phyloP scores from a whole-genome alignment of 108 stramenopile genomes.

The Seminavis robusta region DNA sequence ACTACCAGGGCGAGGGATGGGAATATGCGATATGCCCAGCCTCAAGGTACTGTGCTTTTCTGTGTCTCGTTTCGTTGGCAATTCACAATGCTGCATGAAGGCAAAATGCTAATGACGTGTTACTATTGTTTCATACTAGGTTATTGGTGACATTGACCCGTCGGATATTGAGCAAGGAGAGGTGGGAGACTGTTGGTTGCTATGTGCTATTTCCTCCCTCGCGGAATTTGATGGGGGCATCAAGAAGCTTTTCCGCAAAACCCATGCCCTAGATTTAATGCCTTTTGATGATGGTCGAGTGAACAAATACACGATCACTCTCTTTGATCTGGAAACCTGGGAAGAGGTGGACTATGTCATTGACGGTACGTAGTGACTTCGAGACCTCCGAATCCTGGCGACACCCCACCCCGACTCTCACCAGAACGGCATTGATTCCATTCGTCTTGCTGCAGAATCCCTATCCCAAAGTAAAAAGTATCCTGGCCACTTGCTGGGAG shows the following conservation, averaged over 20 bases:
- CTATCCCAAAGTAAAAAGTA: not conserved
- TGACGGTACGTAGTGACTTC: slow-evolving; percentile 29
- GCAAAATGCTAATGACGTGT: too few species aligned
- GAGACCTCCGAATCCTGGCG: slow-evolving; percentile 13
- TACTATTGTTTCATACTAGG: too few species aligned
- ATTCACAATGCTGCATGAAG: too few species aligned
- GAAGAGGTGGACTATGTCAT: slow-evolving; percentile 30
- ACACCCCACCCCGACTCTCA: too few species aligned
- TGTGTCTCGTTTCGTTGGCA: too few species aligned
- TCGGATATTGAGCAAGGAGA: slow-evolving; percentile 38
- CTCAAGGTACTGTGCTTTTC: too few species aligned
- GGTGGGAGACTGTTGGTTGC: slow-evolving; percentile 43
- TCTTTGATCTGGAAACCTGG: slow-evolving; percentile 36
- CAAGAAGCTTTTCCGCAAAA: slow-evolving; percentile 36
- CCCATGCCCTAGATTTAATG: slow-evolving; percentile 18
- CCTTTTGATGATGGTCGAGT: slow-evolving; percentile 19
- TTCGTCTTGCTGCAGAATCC: slow-evolving; percentile 8
- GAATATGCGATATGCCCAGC: slow-evolving; percentile 30
- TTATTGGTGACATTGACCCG: slow-evolving; percentile 39
- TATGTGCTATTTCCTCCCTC: slow-evolving; percentile 31
- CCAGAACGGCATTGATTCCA: too few species aligned
- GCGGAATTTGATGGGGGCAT: slow-evolving; percentile 52
- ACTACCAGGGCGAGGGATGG: slow-evolving; percentile 47
- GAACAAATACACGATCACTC: slow-evolving; percentile 30
- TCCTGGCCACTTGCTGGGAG: slow-evolving; percentile 21